These are phyloP conservation scores for Lizonia empirigonia DNA, from an alignment of 2,329 filamentous ascomycete species.

Conservation along the genomic window DNA sequence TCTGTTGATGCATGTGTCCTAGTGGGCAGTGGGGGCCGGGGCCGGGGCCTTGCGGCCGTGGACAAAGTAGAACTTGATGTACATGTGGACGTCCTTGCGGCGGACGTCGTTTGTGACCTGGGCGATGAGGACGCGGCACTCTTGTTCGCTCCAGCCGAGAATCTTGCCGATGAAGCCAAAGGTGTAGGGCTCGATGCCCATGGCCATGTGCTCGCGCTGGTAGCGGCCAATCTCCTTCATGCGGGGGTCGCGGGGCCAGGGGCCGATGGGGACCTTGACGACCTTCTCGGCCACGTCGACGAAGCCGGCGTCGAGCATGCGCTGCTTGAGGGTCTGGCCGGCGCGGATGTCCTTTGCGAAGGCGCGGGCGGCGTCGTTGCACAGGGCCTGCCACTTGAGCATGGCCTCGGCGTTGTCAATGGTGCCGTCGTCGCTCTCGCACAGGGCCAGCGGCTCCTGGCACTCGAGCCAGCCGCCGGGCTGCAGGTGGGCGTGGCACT, in stretches of 20 bases:
- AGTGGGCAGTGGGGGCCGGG: too few relatives aligned
- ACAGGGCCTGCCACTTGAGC: constrained; percentile 36
- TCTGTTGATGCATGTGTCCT: too few relatives aligned
- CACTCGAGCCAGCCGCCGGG: constrained; percentile 47
- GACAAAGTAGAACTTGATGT: constrained; percentile 45
- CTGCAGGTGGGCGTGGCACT: constrained; percentile 34
- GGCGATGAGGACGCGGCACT: constrained; percentile 43
- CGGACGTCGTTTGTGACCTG: constrained; percentile 42
- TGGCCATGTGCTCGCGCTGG: constrained; percentile 43
- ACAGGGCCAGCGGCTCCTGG: constrained; percentile 44
- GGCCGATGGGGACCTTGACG: constrained; percentile 44
- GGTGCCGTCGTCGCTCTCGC: constrained; percentile 41
- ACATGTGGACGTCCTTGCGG: constrained; percentile 36
- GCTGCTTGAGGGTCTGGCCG: constrained; percentile 31
- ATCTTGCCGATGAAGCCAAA: constrained; percentile 45
- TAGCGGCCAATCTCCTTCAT: constrained; percentile 58
- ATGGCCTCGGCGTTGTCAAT: constrained; percentile 32
- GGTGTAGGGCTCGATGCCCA: constrained; percentile 46
- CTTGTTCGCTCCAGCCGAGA: constrained; percentile 43
- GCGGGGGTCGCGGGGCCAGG: constrained; percentile 56
- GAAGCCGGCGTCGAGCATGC: constrained; percentile 41
- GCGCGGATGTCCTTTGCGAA: constrained; percentile 38
- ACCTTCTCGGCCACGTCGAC: constrained; percentile 43
- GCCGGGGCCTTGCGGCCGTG: constrained; percentile 37
- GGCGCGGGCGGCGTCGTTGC: constrained; percentile 33